Conservation (phyloP, 176 grass and related monocot species). For the Aegilops bicornis region DNA sequence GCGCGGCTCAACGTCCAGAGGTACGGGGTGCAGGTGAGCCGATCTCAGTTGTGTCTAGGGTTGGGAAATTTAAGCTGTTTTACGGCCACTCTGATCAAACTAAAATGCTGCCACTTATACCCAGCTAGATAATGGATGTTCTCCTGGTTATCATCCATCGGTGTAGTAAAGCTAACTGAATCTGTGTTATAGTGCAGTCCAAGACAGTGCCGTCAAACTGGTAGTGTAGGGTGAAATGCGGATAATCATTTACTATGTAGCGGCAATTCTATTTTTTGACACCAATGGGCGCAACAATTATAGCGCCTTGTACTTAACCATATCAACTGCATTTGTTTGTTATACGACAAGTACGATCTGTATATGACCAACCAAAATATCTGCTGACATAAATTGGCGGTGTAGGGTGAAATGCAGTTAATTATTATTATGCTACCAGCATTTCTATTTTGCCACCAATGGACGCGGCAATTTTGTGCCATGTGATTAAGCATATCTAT, state of each 20-base stretch:
- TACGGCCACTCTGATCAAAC: neutral
- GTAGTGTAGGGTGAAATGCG: neutral
- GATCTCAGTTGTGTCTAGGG: neutral
- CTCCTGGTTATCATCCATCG: neutral
- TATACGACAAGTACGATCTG: neutral
- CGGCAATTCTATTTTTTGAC: neutral
- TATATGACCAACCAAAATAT: neutral
- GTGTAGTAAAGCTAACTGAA: neutral
- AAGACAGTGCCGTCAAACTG: neutral
- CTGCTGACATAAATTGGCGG: no score
- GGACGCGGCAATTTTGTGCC: neutral
- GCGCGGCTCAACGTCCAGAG: slow-evolving; percentile 55
- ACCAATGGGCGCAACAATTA: neutral
- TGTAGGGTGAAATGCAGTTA: neutral
- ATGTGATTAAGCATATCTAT: neutral
- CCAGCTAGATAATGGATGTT: no score
- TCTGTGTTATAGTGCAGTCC: neutral
- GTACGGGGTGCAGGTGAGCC: slow-evolving; percentile 67
- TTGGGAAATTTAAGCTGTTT: neutral
- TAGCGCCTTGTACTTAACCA: neutral
- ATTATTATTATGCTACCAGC: neutral
- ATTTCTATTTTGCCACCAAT: neutral
- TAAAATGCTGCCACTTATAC: neutral
- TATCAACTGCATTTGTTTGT: neutral
- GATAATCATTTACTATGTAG: neutral